Base-by-base conservation (phyloP, 2,329 filamentous ascomycete genomes). In the Leptographium procerum region DNA sequence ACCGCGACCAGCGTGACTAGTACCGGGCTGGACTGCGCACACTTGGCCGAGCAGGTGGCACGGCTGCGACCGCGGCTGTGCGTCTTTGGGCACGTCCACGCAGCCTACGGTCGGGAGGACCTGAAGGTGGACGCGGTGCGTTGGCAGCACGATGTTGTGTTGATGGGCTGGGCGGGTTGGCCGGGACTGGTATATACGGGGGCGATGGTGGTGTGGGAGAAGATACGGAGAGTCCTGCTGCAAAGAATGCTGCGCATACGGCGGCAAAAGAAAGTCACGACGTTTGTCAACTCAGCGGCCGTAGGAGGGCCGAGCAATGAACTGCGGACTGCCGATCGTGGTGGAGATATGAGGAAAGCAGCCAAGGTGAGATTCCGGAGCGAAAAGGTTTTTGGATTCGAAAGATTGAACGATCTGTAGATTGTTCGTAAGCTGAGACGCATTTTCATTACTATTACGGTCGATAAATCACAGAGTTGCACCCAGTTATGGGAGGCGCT, bases 51-150 rank as follows among this genome's bases (percentile, higher is more conserved):
- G 28, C 52, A 68, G n/a, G 43, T 66, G 2, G 55, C 59, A 10
- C 59, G 58, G 4, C 13, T 66, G 1, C 57, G 61, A 3, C 65
- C 65, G 2, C 57, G 60, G 7, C 59, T 68, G 10, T 22, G 43
- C 22, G 63, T 66, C 1, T 66, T 66, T 60, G 65, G 65, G 1
- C 65, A 68, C 29, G 66, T 68, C 34, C 65, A 67, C 40, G 63
- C 57, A 4, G 59, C 56, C 5, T 63, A 64, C 43, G 64, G 65
- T 2, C 61, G 63, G 7, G 62, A 68, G 50, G 61, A 65, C 48
- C 60, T 64, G 0, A 59, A 55, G 13, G 16, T 66, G 2, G 63
- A 67, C 52, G 19, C 51, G 1, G 61, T 64, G 34, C 62, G 60
- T 50, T 54, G 61, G 56, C 22, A 29, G 9, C 57, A 66, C 36